Percentiles rank a stretch among this genome's conserved stretches.
phyloP scores from a whole-genome alignment of 768 basidiomycete species.

The Cytidiella melzeri region DNA sequence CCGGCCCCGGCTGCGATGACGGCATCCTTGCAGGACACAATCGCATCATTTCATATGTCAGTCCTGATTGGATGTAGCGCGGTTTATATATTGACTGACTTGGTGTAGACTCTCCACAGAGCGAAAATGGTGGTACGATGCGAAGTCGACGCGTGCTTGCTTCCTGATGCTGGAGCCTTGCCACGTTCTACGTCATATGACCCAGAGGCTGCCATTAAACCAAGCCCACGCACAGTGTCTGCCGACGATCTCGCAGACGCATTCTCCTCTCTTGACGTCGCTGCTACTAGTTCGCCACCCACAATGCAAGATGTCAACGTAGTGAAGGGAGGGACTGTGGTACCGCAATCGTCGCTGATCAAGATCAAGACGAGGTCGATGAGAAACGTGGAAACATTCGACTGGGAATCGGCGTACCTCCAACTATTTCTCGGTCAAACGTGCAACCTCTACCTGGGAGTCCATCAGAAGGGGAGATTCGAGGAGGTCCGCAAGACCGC shows the following conservation, averaged over 20 bases:
- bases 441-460: conserved; percentile 49
- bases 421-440: conserved; percentile 71
- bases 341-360: conserved; percentile 8
- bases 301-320: conserved; percentile 1
- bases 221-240: conserved; percentile 3
- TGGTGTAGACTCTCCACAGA: conserved; percentile 16
- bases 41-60: conserved; percentile 24
- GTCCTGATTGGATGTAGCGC: background rate
- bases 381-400: conserved; percentile 12
- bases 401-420: conserved; percentile 59
- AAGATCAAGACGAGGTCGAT: conserved; percentile 11
- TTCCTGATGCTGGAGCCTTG: background rate
- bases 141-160: conserved; percentile 24
- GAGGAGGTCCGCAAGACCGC: conserved; percentile 39
- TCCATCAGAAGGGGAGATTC: conserved; percentile 53
- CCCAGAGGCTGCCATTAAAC: background rate
- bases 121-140: conserved; percentile 22
- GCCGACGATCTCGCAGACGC: conserved; percentile 18
- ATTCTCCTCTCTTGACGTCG: conserved; percentile 14
- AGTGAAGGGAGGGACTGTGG: conserved; percentile 1
- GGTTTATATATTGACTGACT: background rate
- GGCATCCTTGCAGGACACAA: conserved; percentile 14
- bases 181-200: background rate
- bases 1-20: conserved; percentile 13
- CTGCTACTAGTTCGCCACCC: background rate